Evolutionary conservation across 2,329 filamentous ascomycete species (phyloP).

Genomic region (Nigrograna mackinnonii): DNA sequence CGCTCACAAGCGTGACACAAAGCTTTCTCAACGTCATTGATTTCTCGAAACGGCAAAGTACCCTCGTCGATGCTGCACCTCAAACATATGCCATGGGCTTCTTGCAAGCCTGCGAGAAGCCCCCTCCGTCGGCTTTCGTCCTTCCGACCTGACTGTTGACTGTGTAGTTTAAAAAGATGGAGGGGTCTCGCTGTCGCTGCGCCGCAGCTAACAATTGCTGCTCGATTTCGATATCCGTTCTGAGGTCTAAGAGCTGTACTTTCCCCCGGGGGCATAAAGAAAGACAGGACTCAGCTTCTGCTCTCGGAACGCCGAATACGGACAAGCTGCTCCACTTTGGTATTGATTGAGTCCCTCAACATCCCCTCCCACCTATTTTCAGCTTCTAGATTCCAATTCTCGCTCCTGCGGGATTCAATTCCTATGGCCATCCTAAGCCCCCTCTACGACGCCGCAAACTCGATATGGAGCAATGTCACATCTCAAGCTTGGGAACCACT

Average conservation of each 20-base stretch:
- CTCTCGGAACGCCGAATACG: too few relatives aligned
- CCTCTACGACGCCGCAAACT: conserved; percentile 41
- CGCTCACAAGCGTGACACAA: too few relatives aligned
- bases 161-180: conserved; percentile 5
- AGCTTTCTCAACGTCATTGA: conserved; percentile 39
- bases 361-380: not conserved
- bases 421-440: conserved; percentile 31
- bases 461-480: conserved; percentile 46
- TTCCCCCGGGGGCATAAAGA: not conserved
- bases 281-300: not conserved
- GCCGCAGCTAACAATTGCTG: not conserved
- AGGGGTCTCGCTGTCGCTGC: not conserved
- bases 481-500: conserved; percentile 53
- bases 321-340: too few relatives aligned
- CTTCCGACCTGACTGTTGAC: conserved; percentile 9
- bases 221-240: not conserved
- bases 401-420: not conserved
- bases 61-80: conserved; percentile 30
- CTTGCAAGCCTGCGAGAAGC: conserved; percentile 18
- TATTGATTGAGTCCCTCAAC: not conserved
- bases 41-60: conserved; percentile 39
- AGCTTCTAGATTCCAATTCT: not conserved
- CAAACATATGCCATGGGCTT: conserved; percentile 32
- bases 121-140: conserved; percentile 16
- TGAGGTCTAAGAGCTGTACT: not conserved